Percentiles rank a stretch among this genome's conserved stretches.
Conservation (phyloP, 257 asterid genomes). For the Eustoma russellianum region DNA sequence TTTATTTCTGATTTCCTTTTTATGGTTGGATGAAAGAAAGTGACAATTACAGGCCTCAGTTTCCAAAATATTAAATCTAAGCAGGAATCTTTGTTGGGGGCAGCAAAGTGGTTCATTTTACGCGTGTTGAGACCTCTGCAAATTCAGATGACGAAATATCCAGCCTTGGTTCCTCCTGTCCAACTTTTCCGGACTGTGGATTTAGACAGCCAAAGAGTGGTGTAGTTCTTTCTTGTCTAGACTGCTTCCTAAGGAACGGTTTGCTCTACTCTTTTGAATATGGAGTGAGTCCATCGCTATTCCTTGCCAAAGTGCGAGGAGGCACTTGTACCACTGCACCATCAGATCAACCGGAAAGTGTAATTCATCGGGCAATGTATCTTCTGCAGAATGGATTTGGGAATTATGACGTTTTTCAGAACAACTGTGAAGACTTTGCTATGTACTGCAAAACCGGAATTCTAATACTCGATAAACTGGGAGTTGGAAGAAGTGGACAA, state of each 20-base stretch:
- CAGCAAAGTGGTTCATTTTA: slow-evolving; percentile 85
- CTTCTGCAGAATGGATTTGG: slow-evolving; percentile 82
- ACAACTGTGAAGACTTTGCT: slow-evolving; percentile 94
- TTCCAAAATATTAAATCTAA: neutral
- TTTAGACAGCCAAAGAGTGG: slow-evolving; percentile 64
- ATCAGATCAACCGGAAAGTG: slow-evolving; percentile 50
- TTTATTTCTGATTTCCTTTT: neutral
- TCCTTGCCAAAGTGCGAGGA: slow-evolving; percentile 78
- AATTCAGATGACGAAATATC: slow-evolving; percentile 18
- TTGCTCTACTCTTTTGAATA: slow-evolving; percentile 66
- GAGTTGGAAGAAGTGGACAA: slow-evolving; percentile 89
- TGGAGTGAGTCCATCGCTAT: slow-evolving; percentile 55
- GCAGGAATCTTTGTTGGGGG: slow-evolving; percentile 87
- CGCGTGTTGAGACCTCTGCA: slow-evolving; percentile 38
- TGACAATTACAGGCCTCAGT: neutral
- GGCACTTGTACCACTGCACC: slow-evolving; percentile 92
- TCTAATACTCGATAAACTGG: slow-evolving; percentile 54
- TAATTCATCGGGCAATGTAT: slow-evolving; percentile 78
- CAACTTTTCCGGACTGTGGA: slow-evolving; percentile 78
- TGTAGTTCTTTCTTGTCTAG: slow-evolving; percentile 74
- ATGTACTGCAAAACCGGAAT: slow-evolving; percentile 95
- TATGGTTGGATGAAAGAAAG: neutral
- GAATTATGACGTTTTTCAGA: slow-evolving; percentile 68
- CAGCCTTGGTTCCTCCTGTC: slow-evolving; percentile 35
- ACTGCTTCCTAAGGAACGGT: slow-evolving; percentile 72